Evolutionary conservation across 2,329 filamentous ascomycete species (phyloP).

Genomic region (Penicillium corylophilum): DNA sequence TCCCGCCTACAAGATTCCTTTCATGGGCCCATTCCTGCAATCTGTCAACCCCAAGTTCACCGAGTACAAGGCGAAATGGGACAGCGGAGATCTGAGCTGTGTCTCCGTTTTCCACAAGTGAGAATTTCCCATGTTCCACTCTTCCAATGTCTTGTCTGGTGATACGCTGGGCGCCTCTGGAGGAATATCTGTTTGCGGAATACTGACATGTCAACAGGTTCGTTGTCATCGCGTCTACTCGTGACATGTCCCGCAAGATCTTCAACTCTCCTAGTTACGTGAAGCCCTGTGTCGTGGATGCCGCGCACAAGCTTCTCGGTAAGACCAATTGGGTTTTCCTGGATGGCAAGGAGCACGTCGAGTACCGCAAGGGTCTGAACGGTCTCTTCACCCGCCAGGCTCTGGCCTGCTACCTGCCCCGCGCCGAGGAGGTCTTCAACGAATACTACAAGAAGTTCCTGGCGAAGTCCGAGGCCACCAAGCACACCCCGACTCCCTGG

Average conservation of each 20-base stretch:
- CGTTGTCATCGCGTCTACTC: slow-evolving; percentile 91
- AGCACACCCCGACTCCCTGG: slow-evolving; percentile 75
- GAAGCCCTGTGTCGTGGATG: slow-evolving; percentile 95
- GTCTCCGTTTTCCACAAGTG: slow-evolving; percentile 99
- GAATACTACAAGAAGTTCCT: slow-evolving; percentile 80
- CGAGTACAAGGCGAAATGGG: slow-evolving; percentile 90
- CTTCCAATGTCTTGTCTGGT: neutral
- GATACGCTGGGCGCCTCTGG: neutral
- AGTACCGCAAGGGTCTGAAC: slow-evolving; percentile 96
- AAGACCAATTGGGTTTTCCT: slow-evolving; percentile 95
- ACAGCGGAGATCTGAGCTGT: slow-evolving; percentile 86
- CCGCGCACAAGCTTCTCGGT: slow-evolving; percentile 88
- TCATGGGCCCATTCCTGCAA: slow-evolving; percentile 93
- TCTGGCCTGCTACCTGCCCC: slow-evolving; percentile 82
- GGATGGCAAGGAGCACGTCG: slow-evolving; percentile 90
- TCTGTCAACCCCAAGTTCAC: slow-evolving; percentile 90
- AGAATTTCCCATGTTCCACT: slow-evolving; percentile 26
- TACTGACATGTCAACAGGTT: slow-evolving; percentile 59
- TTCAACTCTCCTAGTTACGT: slow-evolving; percentile 91
- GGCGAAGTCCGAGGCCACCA: slow-evolving; percentile 68
- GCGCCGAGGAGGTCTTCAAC: slow-evolving; percentile 89
- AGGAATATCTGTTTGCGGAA: neutral
- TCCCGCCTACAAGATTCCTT: slow-evolving; percentile 73
- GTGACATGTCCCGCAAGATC: slow-evolving; percentile 93
- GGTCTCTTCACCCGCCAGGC: slow-evolving; percentile 89